These are phyloP conservation scores for Lepraria neglecta DNA, from an alignment of 495 filamentous ascomycete species.

Conservation along the genomic window DNA sequence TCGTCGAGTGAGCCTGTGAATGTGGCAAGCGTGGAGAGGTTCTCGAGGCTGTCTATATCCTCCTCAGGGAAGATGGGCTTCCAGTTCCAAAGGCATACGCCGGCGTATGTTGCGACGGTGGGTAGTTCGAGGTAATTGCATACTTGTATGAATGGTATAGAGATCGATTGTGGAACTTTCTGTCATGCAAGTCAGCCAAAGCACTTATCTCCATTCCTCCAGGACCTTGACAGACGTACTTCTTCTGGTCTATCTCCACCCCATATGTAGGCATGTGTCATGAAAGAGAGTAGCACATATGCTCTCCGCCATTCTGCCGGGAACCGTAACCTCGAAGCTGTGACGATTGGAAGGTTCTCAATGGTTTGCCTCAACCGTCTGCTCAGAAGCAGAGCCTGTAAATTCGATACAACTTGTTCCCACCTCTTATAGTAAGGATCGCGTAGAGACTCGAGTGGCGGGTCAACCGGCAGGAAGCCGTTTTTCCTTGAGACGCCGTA, in stretches of 20 bases:
- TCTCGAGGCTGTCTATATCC: constrained; percentile 71
- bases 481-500: constrained; percentile 81
- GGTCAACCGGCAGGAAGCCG: constrained; percentile 81
- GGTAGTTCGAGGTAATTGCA: constrained; percentile 80
- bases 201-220: background rate
- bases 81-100: constrained; percentile 92
- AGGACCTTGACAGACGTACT: constrained; percentile 38
- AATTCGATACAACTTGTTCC: constrained; percentile 75
- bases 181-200: constrained; percentile 32
- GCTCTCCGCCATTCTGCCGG: constrained; percentile 89
- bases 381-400: constrained; percentile 82
- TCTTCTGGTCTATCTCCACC: constrained; percentile 75
- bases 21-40: constrained; percentile 76
- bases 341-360: constrained; percentile 72
- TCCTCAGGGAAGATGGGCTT: constrained; percentile 78
- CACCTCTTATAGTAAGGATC: constrained; percentile 89
- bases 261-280: constrained; percentile 93
- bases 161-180: constrained; percentile 77
- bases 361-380: constrained; percentile 70
- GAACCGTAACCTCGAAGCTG: constrained; percentile 67
- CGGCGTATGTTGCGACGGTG: constrained; percentile 91
- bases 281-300: constrained; percentile 79
- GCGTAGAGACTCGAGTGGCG: constrained; percentile 73
- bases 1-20: constrained; percentile 96
- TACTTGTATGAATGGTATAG: constrained; percentile 71